Base-by-base conservation (phyloP, 495 filamentous ascomycete genomes). In the Pseudomonodictys pantanalensis region DNA sequence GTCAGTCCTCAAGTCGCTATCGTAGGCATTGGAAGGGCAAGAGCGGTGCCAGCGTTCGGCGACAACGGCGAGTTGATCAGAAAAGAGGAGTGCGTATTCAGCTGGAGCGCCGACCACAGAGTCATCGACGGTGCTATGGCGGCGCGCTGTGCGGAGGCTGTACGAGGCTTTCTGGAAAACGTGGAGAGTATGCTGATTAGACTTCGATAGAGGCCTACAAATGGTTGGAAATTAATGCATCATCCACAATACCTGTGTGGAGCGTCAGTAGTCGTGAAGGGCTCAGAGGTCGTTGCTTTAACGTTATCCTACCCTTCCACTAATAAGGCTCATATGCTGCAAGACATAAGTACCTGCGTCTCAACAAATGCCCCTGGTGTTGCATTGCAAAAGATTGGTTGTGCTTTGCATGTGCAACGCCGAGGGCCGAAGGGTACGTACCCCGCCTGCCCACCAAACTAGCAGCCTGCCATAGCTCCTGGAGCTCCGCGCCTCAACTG, bases 101-200 rank as follows among this genome's bases (percentile, higher is more conserved):
- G 90, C 68, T 99, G 92, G 92, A 92, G 90, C 69, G 95, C 92
- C 18, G 95, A 99, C 73, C 95, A 99, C 75, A 78, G 95, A 4
- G 85, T 97, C 48, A 83, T 97, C 43, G 95, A 99, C 75, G 95
- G 95, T 4, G 93, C 91, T 28, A 95, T 88, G 25, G 87, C 96
- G 83, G 95, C 95, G 8, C 76, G 91, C 42, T 91, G 92, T 75
- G 91, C 91, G 1, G 89, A 89, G 59, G 79, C 82, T 59, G 86
- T 97, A 32, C 82, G 81, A 58, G 76, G 78, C 26, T 85, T 87
- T 38, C 78, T 96, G 47, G 92, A 97, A 75, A 83, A 88, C 61
- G 87, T 91, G 2, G 91, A 88, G 72, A 77, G 79, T 46, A 93
- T 97, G 91, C 74, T 96, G 44, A 79, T 86, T 17, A 60, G 35